Conservation (phyloP, 1,284 basidiomycete species). For the Ganoderma leucocontextum region DNA sequence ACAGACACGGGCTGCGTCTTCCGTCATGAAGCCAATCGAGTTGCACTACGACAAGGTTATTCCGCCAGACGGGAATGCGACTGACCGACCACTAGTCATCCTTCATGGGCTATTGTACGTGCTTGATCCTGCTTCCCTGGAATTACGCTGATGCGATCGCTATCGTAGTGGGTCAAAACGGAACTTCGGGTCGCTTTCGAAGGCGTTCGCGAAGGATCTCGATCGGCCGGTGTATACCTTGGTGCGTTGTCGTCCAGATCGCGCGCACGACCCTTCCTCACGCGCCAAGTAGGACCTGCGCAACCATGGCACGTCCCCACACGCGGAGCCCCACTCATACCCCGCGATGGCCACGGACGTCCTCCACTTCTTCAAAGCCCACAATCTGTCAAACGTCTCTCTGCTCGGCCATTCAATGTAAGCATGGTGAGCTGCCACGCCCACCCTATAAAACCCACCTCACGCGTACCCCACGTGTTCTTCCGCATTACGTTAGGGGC, state of each 20-base stretch:
- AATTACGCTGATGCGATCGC: neutral
- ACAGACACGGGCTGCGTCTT: conserved; percentile 15
- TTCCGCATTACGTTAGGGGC: conserved; percentile 63
- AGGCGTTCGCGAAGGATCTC: conserved; percentile 66
- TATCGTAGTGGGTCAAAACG: conserved; percentile 75
- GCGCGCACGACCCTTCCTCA: neutral
- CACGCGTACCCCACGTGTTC: neutral
- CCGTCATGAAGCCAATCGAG: conserved; percentile 42
- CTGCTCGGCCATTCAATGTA: conserved; percentile 90
- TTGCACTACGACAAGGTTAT: conserved; percentile 53
- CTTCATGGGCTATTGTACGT: conserved; percentile 76
- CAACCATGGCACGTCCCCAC: conserved; percentile 86
- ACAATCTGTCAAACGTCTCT: conserved; percentile 65
- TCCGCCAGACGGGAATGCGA: conserved; percentile 50
- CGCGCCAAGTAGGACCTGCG: conserved; percentile 69
- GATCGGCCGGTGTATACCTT: conserved; percentile 75
- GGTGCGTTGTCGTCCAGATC: conserved; percentile 54
- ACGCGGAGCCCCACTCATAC: conserved; percentile 76
- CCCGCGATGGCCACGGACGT: conserved; percentile 78
- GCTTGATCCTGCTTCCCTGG: neutral
- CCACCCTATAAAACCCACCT: neutral
- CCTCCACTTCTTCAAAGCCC: conserved; percentile 61
- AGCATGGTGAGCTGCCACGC: conserved; percentile 36
- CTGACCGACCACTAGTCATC: conserved; percentile 61
- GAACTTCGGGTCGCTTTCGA: conserved; percentile 80